phyloP scores from a whole-genome alignment of 805 yeast genomes.

The Yarrowia keelungensis region DNA sequence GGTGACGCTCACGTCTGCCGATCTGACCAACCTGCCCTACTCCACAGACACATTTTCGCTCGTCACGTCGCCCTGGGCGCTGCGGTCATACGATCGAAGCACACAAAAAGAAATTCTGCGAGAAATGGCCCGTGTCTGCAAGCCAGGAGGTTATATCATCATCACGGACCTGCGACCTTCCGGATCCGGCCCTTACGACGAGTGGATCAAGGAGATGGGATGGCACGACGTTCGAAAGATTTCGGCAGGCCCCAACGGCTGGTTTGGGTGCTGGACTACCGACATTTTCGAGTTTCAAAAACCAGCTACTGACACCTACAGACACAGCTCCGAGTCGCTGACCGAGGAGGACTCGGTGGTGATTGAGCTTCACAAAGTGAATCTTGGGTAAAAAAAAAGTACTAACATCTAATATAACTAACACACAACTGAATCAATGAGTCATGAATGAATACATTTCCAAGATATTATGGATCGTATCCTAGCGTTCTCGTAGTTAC shows the following conservation, averaged over 20 bases:
- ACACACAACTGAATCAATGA: constrained; percentile 17
- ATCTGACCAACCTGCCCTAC: constrained; percentile 31
- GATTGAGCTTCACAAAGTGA: constrained; percentile 19
- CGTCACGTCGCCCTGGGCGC: constrained; percentile 32
- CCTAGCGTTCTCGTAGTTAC: too few relatives aligned
- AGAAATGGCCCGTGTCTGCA: constrained; percentile 37
- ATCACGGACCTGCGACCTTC: constrained; percentile 23
- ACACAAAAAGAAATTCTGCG: constrained; percentile 19
- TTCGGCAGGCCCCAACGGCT: constrained; percentile 37
- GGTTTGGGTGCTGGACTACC: constrained; percentile 36
- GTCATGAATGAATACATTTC: not conserved
- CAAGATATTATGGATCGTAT: too few relatives aligned
- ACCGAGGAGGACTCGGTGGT: constrained; percentile 24
- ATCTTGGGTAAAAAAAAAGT: constrained; percentile 1
- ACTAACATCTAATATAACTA: constrained; percentile 11
- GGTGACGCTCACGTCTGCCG: constrained; percentile 25
- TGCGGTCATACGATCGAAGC: not conserved
- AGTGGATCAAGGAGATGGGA: constrained; percentile 36
- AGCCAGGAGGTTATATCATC: constrained; percentile 30
- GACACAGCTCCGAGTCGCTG: constrained; percentile 26
- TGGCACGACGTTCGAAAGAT: constrained; percentile 25
- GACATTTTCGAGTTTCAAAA: constrained; percentile 21
- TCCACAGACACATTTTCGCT: constrained; percentile 20
- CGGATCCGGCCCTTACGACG: constrained; percentile 6
- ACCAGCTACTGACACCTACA: constrained; percentile 16